Evolutionary conservation across 768 basidiomycete species (phyloP), one percentile per base, ranked within the genome.

Genomic region (Mycena polygramma): DNA sequence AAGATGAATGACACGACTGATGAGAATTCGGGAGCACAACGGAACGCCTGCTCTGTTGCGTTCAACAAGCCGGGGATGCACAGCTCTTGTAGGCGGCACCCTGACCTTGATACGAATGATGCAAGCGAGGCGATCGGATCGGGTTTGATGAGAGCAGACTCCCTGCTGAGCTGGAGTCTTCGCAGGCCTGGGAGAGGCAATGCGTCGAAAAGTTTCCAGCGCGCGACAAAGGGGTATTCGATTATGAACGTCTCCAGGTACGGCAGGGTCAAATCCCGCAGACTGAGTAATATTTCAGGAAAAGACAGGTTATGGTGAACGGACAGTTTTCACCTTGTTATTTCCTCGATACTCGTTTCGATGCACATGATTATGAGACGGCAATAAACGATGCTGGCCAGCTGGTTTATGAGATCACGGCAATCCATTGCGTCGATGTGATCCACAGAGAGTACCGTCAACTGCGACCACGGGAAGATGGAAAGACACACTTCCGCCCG

Each of bases 101-200:
- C 4, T 7, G 57, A 58, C 45, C 57, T 24, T 7, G 57, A 58
- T 17, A 58, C 15, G 22, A 58, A 19, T 11, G 57, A 41, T 3
- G 37, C 57, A 24, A 58, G 41, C 45, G 6, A 7, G 2, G 11
- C 37, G 1, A 58, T 9, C 7, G 57, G 57, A 35, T 58, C 57
- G n/a, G n/a, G n/a, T n/a, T n/a, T n/a, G n/a, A n/a, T n/a, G n/a
- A 39, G 13, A 39, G 39, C 13, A 39, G 13, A 39, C 39, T 7
- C 7, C 39, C 39, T 39, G 7, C 13, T 13, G 39, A 7, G 39
- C 39, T 39, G 39, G 7, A 58, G 57, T 5, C 2, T 41, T 1
- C 57, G 57, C 2, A 58, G 57, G 24, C 41, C 41, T 15, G 57
- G 57, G 24, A 58, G 49, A 8, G 57, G 43, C 41, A 58, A 9